phyloP scores from a whole-genome alignment of 2,329 filamentous ascomycete genomes.

The Chaetomium sp. region DNA sequence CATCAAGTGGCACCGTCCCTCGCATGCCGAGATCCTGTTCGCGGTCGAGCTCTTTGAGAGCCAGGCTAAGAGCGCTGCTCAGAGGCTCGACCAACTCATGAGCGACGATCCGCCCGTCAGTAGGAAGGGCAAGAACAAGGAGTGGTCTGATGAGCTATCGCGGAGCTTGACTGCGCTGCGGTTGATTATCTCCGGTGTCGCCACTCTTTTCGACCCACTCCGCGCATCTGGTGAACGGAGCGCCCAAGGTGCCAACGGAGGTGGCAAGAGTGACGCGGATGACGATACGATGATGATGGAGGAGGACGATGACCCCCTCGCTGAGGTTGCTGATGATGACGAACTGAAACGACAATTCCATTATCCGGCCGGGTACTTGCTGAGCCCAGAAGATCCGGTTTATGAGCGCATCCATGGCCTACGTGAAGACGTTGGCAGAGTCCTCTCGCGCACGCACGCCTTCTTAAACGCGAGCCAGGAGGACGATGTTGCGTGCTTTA shows the following conservation, averaged over 20 bases:
- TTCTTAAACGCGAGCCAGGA: conserved; percentile 85
- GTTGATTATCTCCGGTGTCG: conserved; percentile 87
- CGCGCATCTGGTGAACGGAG: conserved; percentile 61
- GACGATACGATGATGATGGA: conserved; percentile 47
- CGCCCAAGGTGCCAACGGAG: conserved; percentile 47
- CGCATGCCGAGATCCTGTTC: conserved; percentile 78
- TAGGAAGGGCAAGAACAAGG: conserved; percentile 92
- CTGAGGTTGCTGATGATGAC: conserved; percentile 73
- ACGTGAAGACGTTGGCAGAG: conserved; percentile 75
- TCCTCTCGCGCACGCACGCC: conserved; percentile 79
- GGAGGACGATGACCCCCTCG: conserved; percentile 57
- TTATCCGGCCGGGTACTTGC: conserved; percentile 84
- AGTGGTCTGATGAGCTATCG: conserved; percentile 97
- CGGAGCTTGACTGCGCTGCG: conserved; percentile 84
- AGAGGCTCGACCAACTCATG: conserved; percentile 76
- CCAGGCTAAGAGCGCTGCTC: conserved; percentile 75
- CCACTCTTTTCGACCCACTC: conserved; percentile 82
- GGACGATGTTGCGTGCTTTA: conserved; percentile 95
- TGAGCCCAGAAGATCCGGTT: conserved; percentile 62
- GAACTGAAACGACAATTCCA: conserved; percentile 83
- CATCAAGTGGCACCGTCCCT: conserved; percentile 89
- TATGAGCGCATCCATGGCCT: conserved; percentile 80
- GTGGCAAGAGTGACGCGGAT: conserved; percentile 57
- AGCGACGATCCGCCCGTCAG: conserved; percentile 80
- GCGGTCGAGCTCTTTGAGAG: conserved; percentile 86